Evolutionary conservation across 2,329 filamentous ascomycete genomes (phyloP).

Genomic region (Trichoderma harzianum): DNA sequence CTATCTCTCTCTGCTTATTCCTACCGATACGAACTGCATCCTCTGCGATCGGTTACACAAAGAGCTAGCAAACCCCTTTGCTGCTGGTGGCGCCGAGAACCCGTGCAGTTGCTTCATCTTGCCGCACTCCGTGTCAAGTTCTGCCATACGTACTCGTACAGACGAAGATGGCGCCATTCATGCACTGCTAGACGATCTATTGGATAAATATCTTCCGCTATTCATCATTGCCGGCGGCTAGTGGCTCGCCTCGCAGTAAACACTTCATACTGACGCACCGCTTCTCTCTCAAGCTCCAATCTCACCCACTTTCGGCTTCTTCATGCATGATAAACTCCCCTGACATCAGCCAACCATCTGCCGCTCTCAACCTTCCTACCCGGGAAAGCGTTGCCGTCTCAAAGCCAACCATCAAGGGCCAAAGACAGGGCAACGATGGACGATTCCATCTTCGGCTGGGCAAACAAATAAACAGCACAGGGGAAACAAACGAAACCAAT

Average conservation of each 20-base stretch:
- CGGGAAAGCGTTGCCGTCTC: constrained; percentile 4
- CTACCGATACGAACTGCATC: background rate
- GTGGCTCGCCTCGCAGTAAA: background rate
- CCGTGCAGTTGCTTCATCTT: background rate
- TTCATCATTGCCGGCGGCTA: background rate
- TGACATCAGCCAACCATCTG: background rate
- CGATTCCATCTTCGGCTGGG: background rate
- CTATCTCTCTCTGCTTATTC: background rate
- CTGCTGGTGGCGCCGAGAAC: background rate
- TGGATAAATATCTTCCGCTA: background rate
- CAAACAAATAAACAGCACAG: background rate
- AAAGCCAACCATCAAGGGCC: background rate
- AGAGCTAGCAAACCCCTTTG: background rate
- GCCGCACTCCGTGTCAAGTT: background rate
- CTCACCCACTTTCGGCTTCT: background rate
- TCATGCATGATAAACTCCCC: background rate
- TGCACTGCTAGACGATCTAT: background rate
- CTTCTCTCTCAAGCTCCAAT: background rate
- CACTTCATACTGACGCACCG: constrained; percentile 8
- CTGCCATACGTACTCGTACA: background rate
- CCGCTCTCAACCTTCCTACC: background rate
- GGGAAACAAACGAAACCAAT: background rate
- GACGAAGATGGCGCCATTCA: background rate
- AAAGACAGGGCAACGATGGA: background rate
- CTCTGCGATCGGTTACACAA: background rate